Base-by-base conservation (phyloP, 1,284 basidiomycete genomes). In the Leccinum griseonigrum region DNA sequence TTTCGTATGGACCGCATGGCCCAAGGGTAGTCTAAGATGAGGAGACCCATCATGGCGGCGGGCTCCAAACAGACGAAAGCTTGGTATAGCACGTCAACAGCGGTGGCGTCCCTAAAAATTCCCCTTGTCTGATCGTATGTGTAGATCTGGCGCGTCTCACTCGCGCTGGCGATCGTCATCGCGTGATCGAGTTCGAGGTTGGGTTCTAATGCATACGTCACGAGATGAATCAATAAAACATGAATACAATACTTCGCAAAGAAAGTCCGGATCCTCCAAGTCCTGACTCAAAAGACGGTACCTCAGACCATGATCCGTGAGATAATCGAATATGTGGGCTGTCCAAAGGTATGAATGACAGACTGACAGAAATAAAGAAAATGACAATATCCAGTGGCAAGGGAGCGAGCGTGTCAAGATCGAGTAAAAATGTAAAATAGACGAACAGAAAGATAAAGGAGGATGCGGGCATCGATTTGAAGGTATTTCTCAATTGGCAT, bases 391-490 rank as follows among this genome's bases (percentile, higher is more conserved):
- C 18, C 18, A 22, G 22, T 22, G 22, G 22, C 22, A 22, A 48
- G 18, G 11, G 46, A 48, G 46, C 18, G 46, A 48, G 43, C 11
- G 43, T 46, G 43, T 46, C 43, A 46, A 13, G 10, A 11, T 22
- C 46, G 18, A 18, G 22, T 48, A 46, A 4, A 53, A 53, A 50
- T 13, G 29, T 14, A 40, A 54, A 14, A 9, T 28, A 9, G 28
- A 62, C 5, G n/a, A 28, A 29, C 28, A 9, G 22, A 28, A 28
- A 26, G 29, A 29, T 5, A 16, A 46, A 22, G 3, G 26, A n/a
- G 16, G 26, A 54, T 57, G 56, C 16, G 38, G 69, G 63, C 69
- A 68, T 71, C 36, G 26, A 60, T 55, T 59, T 52, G 50, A 16
- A 40, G 48, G 26, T 5, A 22, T 48, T 56, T 54, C 56, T 43